Base-by-base conservation (phyloP, 768 basidiomycete species). In the Russula abietina region DNA sequence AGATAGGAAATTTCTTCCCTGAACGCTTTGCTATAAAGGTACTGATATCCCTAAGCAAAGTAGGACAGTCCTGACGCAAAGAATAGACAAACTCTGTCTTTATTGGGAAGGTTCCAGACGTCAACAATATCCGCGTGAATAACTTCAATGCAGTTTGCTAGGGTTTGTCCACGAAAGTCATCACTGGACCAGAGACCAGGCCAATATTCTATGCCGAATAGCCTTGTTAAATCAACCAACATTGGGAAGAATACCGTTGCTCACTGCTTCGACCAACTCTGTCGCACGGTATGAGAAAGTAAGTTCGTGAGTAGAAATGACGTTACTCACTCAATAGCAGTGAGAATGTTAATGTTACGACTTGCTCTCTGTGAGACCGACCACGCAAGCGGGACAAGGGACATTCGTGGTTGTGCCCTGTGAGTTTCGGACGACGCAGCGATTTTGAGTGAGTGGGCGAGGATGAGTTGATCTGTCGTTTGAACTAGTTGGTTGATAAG, bases 251-350 rank as follows among this genome's bases (percentile, higher is more conserved):
- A 14, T 38, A 48, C 38, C 39, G 7, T 16, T 36, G 54, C 61
- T 62, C 28, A 62, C 61, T 45, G 51, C 45, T 53, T 58, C 38
- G 38, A 6, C 61, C 61, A 14, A 62, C 43, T 6, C 61, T 62
- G 26, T 52, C 12, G 16, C 9, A 48, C 10, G 4, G 26, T 11
- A 26, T 62, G 16, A 53, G 57, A 39, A 30, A n/a, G 22, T 8
- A 9, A 17, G 7, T 24, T 46, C 36, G 41, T 11, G 36, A 57
- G 28, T 30, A 36, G 32, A 48, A n/a, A 28, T 3, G 30, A 48
- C 6, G 41, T 19, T 54, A 54, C 62, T 24, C 28, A 16, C 62
- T 59, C 52, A 17, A 59, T 59, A 2, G 62, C 38, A 19, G 38
- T 22, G 8, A 33, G 36, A 7, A 63, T 46, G 36, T 32, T 57